These are phyloP conservation scores for Aschersonia sp. DNA, from an alignment of 2,329 filamentous ascomycete genomes.

Conservation along the genomic window DNA sequence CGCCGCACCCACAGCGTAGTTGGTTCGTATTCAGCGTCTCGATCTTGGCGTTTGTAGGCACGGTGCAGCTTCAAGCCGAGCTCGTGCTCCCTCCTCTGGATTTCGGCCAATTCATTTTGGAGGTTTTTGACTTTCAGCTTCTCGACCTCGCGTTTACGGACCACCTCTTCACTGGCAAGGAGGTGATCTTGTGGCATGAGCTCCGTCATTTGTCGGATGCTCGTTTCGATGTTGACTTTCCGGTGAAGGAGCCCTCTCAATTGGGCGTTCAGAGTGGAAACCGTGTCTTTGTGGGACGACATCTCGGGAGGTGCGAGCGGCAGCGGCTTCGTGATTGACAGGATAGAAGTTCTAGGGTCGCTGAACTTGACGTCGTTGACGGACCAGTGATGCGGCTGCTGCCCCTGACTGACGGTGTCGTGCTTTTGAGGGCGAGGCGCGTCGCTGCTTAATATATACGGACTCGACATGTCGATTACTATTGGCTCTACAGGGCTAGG, in stretches of 20 bases:
- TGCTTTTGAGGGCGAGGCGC: background rate
- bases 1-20: constrained; percentile 66
- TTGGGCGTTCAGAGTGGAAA: constrained; percentile 51
- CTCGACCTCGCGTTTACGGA: constrained; percentile 37
- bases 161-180: constrained; percentile 49
- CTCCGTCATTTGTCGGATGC: constrained; percentile 65
- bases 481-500: constrained; percentile 11
- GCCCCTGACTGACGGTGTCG: background rate
- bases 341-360: constrained; percentile 14
- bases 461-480: constrained; percentile 13
- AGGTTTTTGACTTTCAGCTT: constrained; percentile 53
- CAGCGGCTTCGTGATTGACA: constrained; percentile 40
- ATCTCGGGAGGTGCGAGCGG: constrained; percentile 47
- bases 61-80: constrained; percentile 60
- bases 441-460: background rate
- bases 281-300: constrained; percentile 41
- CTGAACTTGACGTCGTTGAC: constrained; percentile 1
- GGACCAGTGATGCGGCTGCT: constrained; percentile 1
- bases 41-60: constrained; percentile 61
- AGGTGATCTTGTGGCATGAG: constrained; percentile 60
- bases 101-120: constrained; percentile 52
- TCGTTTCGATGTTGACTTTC: constrained; percentile 54
- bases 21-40: constrained; percentile 47
- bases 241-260: constrained; percentile 51
- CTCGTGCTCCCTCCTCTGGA: constrained; percentile 65